Conservation (phyloP, 1,139 yeast genomes). For the Arxiozyma slooffiae region DNA sequence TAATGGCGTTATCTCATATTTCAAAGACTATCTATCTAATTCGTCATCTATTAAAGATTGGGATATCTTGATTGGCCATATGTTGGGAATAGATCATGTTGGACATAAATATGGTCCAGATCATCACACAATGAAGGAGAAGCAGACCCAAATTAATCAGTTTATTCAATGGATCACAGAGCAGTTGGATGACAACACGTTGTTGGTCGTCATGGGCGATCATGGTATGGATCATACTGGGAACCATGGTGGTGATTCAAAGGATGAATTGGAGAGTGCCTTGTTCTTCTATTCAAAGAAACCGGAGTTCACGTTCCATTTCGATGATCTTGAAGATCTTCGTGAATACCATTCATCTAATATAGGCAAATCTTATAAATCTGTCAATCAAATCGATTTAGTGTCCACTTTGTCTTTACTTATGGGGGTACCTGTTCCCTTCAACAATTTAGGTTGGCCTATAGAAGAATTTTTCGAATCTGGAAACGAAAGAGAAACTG, state of each 20-base stretch:
- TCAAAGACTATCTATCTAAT: slow-evolving; percentile 34
- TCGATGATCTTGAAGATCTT: slow-evolving; percentile 4
- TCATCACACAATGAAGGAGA: slow-evolving; percentile 72
- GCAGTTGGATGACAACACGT: slow-evolving; percentile 61
- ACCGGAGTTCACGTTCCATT: slow-evolving; percentile 21
- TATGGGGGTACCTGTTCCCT: slow-evolving; percentile 86
- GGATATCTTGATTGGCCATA: slow-evolving; percentile 80
- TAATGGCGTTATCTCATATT: slow-evolving; percentile 58
- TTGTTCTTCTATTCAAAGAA: slow-evolving; percentile 71
- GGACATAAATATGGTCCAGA: slow-evolving; percentile 86
- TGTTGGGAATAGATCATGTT: too few relatives aligned
- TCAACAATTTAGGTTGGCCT: slow-evolving; percentile 83
- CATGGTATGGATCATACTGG: slow-evolving; percentile 97
- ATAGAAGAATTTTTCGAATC: slow-evolving; percentile 52
- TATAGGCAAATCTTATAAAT: slow-evolving; percentile 44
- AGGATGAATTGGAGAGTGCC: slow-evolving; percentile 76
- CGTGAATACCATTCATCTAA: slow-evolving; percentile 37
- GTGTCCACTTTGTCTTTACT: slow-evolving; percentile 78
- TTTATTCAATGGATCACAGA: slow-evolving; percentile 47
- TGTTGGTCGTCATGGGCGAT: slow-evolving; percentile 84
- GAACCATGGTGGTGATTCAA: slow-evolving; percentile 93
- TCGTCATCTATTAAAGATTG: slow-evolving; percentile 4
- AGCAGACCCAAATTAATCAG: slow-evolving; percentile 67
- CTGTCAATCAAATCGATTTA: slow-evolving; percentile 79
- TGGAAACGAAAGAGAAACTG: slow-evolving; percentile 25